phyloP scores from a whole-genome alignment of 164 flowering plant genomes.

The Chimonanthus praecox region DNA sequence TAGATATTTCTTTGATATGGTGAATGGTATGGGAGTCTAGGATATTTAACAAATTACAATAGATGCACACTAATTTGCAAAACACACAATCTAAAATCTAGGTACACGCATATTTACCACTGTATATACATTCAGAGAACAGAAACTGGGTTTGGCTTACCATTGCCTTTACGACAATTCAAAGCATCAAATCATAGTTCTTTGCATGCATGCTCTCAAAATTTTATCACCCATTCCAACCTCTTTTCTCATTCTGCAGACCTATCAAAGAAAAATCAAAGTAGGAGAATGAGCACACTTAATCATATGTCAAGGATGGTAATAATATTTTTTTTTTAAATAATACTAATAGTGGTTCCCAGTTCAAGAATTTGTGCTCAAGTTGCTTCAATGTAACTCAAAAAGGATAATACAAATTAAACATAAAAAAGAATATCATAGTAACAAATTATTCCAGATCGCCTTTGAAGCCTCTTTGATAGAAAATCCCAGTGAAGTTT shows the following conservation, averaged over 20 bases:
- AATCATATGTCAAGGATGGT: too few species aligned
- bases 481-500: too few species aligned
- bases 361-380: too few species aligned
- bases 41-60: not conserved
- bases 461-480: too few species aligned
- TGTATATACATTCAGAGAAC: not conserved
- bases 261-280: not conserved
- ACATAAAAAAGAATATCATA: too few species aligned
- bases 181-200: not conserved
- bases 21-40: not conserved
- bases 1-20: not conserved
- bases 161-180: not conserved
- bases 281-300: not conserved
- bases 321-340: too few species aligned
- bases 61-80: not conserved
- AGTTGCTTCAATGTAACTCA: too few species aligned
- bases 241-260: not conserved
- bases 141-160: not conserved
- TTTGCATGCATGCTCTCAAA: not conserved
- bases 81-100: not conserved
- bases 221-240: not conserved
- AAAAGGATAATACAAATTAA: too few species aligned
- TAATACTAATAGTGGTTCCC: too few species aligned
- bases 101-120: conserved; percentile 3
- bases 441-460: too few species aligned